Evolutionary conservation across 164 flowering plant genomes (phyloP).

Genomic region (Hamamelis virginiana): DNA sequence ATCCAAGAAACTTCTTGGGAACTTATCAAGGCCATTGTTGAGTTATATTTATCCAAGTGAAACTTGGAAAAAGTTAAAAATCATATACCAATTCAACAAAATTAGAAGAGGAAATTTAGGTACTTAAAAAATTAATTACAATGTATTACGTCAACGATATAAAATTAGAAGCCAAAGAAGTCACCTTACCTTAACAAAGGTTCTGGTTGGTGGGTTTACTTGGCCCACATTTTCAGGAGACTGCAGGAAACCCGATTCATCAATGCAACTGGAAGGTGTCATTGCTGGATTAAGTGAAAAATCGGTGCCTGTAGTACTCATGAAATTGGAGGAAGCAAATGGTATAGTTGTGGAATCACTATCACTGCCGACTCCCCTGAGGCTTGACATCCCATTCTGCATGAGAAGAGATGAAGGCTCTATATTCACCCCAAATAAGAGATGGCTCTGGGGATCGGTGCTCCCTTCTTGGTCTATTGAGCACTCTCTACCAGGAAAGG

Average conservation of each 20-base stretch:
- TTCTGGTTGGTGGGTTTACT: slow-evolving; percentile 57
- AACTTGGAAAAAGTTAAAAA: neutral
- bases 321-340: slow-evolving; percentile 53
- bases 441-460: slow-evolving; percentile 65
- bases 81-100: neutral
- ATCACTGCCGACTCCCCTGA: slow-evolving; percentile 55
- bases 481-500: slow-evolving; percentile 87
- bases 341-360: slow-evolving; percentile 56
- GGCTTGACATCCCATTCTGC: slow-evolving; percentile 66
- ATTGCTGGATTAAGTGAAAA: slow-evolving; percentile 57
- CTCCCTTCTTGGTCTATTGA: slow-evolving; percentile 58
- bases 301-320: slow-evolving; percentile 53
- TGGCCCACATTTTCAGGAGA: slow-evolving; percentile 73
- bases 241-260: slow-evolving; percentile 81
- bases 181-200: slow-evolving; percentile 80
- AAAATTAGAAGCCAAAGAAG: neutral
- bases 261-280: slow-evolving; percentile 68
- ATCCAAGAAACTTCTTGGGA: too few species aligned
- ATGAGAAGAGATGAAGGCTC: slow-evolving; percentile 70
- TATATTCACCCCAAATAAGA: slow-evolving; percentile 81
- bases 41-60: neutral
- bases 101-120: neutral
- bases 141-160: neutral
- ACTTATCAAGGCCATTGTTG: too few species aligned
- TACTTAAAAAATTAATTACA: neutral